Evolutionary conservation across 2,329 filamentous ascomycete species (phyloP).

Genomic region (Penicillium glabrum): DNA sequence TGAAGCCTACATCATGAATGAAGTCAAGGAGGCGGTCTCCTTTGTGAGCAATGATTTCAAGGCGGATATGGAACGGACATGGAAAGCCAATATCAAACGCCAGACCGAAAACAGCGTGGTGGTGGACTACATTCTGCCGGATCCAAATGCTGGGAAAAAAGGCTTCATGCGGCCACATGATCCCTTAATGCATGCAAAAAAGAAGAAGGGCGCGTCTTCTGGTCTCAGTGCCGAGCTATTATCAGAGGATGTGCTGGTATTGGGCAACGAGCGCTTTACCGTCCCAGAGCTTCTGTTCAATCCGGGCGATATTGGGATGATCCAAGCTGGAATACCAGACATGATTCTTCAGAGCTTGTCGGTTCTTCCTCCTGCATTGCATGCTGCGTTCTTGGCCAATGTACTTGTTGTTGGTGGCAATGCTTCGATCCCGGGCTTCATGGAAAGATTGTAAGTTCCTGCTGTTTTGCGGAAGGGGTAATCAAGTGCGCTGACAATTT

Average conservation of each 20-base stretch:
- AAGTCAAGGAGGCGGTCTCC: conserved; percentile 89
- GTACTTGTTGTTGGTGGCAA: conserved; percentile 88
- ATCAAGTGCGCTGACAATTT: conserved; percentile 17
- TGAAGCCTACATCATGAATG: conserved; percentile 89
- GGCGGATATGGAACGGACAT: conserved; percentile 74
- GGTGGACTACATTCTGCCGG: conserved; percentile 88
- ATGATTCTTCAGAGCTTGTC: conserved; percentile 78
- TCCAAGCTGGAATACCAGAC: conserved; percentile 77
- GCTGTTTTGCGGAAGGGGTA: neutral
- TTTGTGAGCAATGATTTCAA: conserved; percentile 79
- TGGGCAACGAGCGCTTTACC: conserved; percentile 88
- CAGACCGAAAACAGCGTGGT: conserved; percentile 55
- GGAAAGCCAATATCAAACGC: conserved; percentile 68
- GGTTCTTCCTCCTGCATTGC: conserved; percentile 74
- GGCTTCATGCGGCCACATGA: conserved; percentile 79
- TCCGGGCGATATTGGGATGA: conserved; percentile 80
- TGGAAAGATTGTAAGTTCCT: conserved; percentile 64
- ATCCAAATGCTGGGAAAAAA: conserved; percentile 63
- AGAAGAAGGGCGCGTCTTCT: conserved; percentile 50
- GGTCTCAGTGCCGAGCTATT: conserved; percentile 47
- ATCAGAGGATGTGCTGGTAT: conserved; percentile 76
- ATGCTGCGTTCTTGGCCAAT: conserved; percentile 81
- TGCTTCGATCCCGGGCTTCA: conserved; percentile 74
- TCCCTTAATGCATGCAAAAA: conserved; percentile 58
- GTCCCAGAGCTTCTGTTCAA: conserved; percentile 89